A percentile compares a stretch with the other conserved stretches of the same genome.
phyloP scores from a whole-genome alignment of 768 basidiomycete genomes.

The Trametes gibbosa region DNA sequence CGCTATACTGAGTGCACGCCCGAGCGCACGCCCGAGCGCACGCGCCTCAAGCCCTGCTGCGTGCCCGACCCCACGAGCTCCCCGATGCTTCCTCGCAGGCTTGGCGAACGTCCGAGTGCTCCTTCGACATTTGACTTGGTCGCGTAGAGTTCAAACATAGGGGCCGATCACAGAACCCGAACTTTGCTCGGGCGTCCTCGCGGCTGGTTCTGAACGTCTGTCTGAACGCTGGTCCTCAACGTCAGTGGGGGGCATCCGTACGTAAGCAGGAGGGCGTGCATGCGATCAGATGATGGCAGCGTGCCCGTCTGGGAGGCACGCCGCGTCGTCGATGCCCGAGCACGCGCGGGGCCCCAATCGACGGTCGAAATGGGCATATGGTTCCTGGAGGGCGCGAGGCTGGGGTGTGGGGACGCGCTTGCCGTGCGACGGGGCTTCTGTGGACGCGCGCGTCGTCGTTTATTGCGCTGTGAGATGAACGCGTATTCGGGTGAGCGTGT shows the following conservation, averaged over 20 bases:
- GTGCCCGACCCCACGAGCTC: too few species aligned
- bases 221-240: neutral
- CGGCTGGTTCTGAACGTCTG: too few species aligned
- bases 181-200: too few species aligned
- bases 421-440: neutral
- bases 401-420: constrained; percentile 3
- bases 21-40: too few species aligned
- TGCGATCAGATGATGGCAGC: constrained; percentile 7
- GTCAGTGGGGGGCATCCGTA: neutral
- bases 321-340: neutral
- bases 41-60: too few species aligned
- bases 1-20: too few species aligned
- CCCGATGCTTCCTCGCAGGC: too few species aligned
- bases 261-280: constrained; percentile 7
- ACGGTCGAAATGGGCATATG: neutral
- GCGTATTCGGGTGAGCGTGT: neutral
- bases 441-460: too few species aligned
- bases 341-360: neutral
- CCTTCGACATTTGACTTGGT: too few species aligned
- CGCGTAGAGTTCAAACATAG: too few species aligned
- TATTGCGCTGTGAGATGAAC: neutral
- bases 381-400: constrained; percentile 1
- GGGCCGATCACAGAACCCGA: too few species aligned
- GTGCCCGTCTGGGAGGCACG: constrained; percentile 13
- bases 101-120: too few species aligned